Conservation (phyloP, 768 basidiomycete genomes). For the Leucogyrophana mollusca region DNA sequence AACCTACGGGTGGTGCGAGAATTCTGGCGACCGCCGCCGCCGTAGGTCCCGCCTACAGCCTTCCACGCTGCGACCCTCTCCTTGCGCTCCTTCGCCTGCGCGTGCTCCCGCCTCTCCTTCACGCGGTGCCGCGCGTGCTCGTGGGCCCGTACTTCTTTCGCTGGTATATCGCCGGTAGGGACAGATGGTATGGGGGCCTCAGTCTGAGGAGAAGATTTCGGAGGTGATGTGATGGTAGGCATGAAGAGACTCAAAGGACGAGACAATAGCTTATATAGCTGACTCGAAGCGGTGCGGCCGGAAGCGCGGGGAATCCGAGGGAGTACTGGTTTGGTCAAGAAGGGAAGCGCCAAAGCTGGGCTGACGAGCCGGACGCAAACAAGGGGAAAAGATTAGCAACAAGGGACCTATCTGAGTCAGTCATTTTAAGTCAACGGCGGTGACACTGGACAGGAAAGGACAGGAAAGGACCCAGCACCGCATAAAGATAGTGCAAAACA, state of each 20-base stretch:
- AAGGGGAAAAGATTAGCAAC: constrained; percentile 1
- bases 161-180: constrained; percentile 8
- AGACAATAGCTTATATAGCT: constrained; percentile 30
- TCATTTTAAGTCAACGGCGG: constrained; percentile 20
- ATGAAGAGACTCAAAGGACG: constrained; percentile 15
- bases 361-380: background rate
- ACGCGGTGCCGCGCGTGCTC: constrained; percentile 32
- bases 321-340: constrained; percentile 12
- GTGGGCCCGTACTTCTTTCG: constrained; percentile 30
- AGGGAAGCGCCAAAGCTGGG: background rate
- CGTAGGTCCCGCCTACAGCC: constrained; percentile 17
- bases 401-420: constrained; percentile 7
- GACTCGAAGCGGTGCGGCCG: constrained; percentile 19
- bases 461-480: constrained; percentile 19
- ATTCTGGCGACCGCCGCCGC: background rate
- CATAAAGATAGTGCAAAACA: constrained; percentile 8
- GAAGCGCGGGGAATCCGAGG: constrained; percentile 19
- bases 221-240: constrained; percentile 24
- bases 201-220: constrained; percentile 18
- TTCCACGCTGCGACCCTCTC: constrained; percentile 19
- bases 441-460: constrained; percentile 10
- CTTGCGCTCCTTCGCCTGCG: constrained; percentile 30
- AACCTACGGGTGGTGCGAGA: constrained; percentile 20
- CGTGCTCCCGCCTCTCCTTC: constrained; percentile 31
- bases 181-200: constrained; percentile 14